Evolutionary conservation across 352 stramenopile species (phyloP).

Genomic region (Pythium angustatum): DNA sequence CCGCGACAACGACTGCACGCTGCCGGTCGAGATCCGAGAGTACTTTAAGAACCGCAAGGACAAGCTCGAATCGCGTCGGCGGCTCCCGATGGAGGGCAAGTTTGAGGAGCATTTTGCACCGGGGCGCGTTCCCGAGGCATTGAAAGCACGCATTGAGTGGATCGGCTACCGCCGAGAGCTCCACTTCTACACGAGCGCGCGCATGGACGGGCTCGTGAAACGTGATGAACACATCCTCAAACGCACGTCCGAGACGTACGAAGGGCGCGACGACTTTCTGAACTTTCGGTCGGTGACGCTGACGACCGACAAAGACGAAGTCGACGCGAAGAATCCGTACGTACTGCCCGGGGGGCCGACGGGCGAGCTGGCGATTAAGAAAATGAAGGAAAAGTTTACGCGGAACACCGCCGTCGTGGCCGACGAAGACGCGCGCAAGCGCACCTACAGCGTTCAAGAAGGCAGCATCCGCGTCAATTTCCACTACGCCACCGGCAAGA

Average conservation of each 20-base stretch:
- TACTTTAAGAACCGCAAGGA: constrained; percentile 92
- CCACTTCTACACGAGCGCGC: constrained; percentile 90
- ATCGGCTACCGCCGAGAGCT: constrained; percentile 85
- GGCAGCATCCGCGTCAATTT: constrained; percentile 88
- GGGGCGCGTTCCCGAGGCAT: constrained; percentile 65
- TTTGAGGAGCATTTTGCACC: constrained; percentile 85
- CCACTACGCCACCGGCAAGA: constrained; percentile 92
- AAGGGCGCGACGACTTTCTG: constrained; percentile 84
- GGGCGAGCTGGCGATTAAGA: constrained; percentile 85
- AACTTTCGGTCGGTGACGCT: constrained; percentile 83
- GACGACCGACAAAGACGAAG: constrained; percentile 70
- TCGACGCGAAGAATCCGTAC: constrained; percentile 80
- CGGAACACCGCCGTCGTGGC: constrained; percentile 54
- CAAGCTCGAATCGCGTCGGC: constrained; percentile 74
- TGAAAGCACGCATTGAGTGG: constrained; percentile 86
- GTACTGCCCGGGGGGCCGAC: constrained; percentile 67
- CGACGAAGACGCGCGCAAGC: constrained; percentile 86
- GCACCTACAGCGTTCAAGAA: constrained; percentile 91
- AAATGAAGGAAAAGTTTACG: constrained; percentile 93
- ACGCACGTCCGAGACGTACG: constrained; percentile 85
- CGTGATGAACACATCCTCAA: constrained; percentile 89
- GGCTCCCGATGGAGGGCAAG: constrained; percentile 83
- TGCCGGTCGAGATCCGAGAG: constrained; percentile 89
- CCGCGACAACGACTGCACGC: constrained; percentile 69
- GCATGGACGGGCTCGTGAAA: constrained; percentile 86